Evolutionary conservation across 345 rosid species (phyloP), one percentile per base, ranked within the genome.

Genomic region (Ceriops tagal): DNA sequence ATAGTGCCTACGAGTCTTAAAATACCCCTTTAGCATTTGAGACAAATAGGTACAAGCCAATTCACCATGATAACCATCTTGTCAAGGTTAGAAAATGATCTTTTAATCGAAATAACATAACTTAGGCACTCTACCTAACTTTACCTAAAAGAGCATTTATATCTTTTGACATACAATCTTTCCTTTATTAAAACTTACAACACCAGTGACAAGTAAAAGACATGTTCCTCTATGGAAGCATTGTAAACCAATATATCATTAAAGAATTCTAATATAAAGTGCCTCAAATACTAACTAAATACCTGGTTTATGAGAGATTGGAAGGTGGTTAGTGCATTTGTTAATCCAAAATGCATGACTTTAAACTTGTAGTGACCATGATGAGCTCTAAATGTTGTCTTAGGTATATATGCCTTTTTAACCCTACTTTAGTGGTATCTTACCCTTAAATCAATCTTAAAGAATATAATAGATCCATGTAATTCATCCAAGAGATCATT

Each of bases 1-100:
- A 35, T 35, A 35, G 2, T 35, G 8, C 1, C 39, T 8, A 1
- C 8, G 0, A 35, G 10, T 5, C 39, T 35, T 0, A 5, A 34
- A 35, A 35, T 0, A 28, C 2, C 0, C 39, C 39, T 8, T 5
- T 35, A 1, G 5, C 10, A 8, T 1, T 35, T 35, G 0, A 35
- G 39, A 8, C 10, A 35, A 35, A 0, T 35, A 35, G 10, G 10
- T 35, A 35, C 10, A 6, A 10, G 10, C 39, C 6, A 31, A 31
- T 31, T 31, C 0, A 5, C 1, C 6, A 5, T 31, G 5, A 5
- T 4, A 31, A 4, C 3, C 9, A 35, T 0, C 10, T 8, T 35
- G 8, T 6, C 2, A 0, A 0, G 11, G 2, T 35, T 8, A 35
- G 10, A 7, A 1, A 2, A 1, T 8, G 2, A 10, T 2, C 10